Evolutionary conservation across 2,329 filamentous ascomycete genomes (phyloP).

Genomic region (Neodidymelliopsis sp.): DNA sequence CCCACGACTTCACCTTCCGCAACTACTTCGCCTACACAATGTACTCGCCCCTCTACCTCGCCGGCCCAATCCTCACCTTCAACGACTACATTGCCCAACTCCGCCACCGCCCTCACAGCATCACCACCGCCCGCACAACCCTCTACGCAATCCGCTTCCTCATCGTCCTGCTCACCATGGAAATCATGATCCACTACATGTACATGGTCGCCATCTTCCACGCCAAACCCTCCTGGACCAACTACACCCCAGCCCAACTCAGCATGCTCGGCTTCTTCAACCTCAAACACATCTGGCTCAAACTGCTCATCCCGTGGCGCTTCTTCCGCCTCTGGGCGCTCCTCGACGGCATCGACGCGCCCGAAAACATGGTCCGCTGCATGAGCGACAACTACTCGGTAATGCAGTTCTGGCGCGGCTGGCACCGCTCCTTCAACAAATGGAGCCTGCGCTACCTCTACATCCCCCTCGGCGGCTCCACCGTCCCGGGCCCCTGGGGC

Average conservation of each 20-base stretch:
- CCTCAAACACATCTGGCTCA: conserved; percentile 96
- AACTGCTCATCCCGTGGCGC: conserved; percentile 95
- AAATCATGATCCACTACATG: conserved; percentile 83
- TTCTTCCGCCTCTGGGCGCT: conserved; percentile 97
- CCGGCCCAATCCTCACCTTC: conserved; percentile 94
- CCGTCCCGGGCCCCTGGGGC: conserved; percentile 41
- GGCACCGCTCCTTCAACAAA: conserved; percentile 95
- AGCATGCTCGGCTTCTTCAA: conserved; percentile 94
- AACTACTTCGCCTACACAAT: conserved; percentile 91
- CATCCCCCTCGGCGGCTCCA: conserved; percentile 81
- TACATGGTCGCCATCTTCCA: conserved; percentile 95
- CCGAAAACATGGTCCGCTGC: conserved; percentile 98
- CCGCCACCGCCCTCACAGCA: conserved; percentile 74
- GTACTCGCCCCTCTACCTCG: conserved; percentile 91
- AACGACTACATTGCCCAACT: conserved; percentile 95
- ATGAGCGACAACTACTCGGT: conserved; percentile 94
- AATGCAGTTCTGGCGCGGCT: conserved; percentile 91
- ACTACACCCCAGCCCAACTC: conserved; percentile 87
- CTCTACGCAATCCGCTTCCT: conserved; percentile 86
- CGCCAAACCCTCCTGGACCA: conserved; percentile 76
- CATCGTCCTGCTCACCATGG: conserved; percentile 84
- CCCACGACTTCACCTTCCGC: conserved; percentile 76
- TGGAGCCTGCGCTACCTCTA: conserved; percentile 96
- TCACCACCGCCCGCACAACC: conserved; percentile 73
- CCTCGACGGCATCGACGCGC: conserved; percentile 88